Percentiles rank a stretch among this genome's conserved stretches.
Conservation (phyloP, 768 basidiomycete genomes). For the Phaeotremella skinneri region DNA sequence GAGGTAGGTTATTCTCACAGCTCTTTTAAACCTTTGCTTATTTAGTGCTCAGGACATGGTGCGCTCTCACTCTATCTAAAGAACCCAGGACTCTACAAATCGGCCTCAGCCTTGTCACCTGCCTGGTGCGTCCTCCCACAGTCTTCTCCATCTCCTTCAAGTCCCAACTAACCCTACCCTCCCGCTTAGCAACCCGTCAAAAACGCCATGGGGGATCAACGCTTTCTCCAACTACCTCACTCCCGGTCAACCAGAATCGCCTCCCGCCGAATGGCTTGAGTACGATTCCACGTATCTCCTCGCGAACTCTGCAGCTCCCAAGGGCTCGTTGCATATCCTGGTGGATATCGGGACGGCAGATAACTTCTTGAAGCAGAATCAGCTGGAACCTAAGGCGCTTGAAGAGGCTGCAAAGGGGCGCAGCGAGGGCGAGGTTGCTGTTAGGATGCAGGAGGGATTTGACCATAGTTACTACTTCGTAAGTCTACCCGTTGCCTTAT, state of each 20-base stretch:
- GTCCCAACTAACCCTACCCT: constrained; percentile 19
- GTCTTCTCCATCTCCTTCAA: neutral
- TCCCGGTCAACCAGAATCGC: constrained; percentile 47
- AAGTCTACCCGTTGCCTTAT: constrained; percentile 30
- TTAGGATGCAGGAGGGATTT: constrained; percentile 77
- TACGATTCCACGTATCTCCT: constrained; percentile 89
- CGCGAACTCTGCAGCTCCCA: constrained; percentile 56
- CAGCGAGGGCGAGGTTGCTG: constrained; percentile 70
- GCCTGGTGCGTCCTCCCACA: constrained; percentile 40
- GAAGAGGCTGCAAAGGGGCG: constrained; percentile 73
- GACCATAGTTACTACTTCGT: constrained; percentile 80
- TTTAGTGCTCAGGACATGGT: constrained; percentile 66
- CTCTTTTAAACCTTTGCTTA: neutral
- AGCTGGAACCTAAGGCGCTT: constrained; percentile 88
- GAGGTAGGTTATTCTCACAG: constrained; percentile 32
- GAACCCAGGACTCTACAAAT: constrained; percentile 68
- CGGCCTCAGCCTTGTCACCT: constrained; percentile 74
- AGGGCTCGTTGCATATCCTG: constrained; percentile 66
- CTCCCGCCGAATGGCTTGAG: constrained; percentile 69
- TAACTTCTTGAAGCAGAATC: constrained; percentile 77
- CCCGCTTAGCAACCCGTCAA: constrained; percentile 82
- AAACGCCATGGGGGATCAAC: constrained; percentile 86
- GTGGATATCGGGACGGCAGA: constrained; percentile 73
- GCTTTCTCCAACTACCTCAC: constrained; percentile 82
- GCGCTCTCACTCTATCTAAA: constrained; percentile 85